A percentile compares a stretch with the other conserved stretches of the same genome.
These are phyloP conservation scores for Megacollybia marginata DNA, from an alignment of 768 basidiomycete species.

Conservation along the genomic window DNA sequence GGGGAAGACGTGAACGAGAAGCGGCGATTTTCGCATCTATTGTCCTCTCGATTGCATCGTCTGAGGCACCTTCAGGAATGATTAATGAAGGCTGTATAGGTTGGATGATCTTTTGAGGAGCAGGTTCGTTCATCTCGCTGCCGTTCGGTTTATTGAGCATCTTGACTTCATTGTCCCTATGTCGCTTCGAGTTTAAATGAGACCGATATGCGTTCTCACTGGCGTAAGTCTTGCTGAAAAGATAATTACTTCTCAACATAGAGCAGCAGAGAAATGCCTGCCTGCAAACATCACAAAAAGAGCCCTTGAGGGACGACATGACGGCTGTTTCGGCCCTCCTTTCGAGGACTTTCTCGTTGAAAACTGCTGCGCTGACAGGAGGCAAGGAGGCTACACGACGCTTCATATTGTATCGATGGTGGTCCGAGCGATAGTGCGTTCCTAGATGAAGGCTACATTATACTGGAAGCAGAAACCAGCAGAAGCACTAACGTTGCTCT, in stretches of 20 bases:
- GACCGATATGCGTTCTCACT: conserved; percentile 86
- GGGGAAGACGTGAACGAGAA: conserved; percentile 54
- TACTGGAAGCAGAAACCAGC: not conserved
- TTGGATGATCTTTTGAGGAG: not conserved
- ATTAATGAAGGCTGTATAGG: conserved; percentile 12
- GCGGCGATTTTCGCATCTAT: conserved; percentile 73
- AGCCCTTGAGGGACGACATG: conserved; percentile 49
- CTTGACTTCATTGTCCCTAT: conserved; percentile 69
- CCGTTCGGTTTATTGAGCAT: not conserved
- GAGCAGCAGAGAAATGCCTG: conserved; percentile 30
- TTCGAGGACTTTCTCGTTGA: conserved; percentile 86
- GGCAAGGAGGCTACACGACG: conserved; percentile 86
- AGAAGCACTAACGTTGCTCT: conserved; percentile 65
- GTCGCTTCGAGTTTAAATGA: conserved; percentile 85
- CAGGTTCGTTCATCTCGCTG: not conserved
- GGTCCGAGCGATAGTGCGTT: conserved; percentile 86
- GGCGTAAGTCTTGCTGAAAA: conserved; percentile 74
- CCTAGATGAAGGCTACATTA: conserved; percentile 34
- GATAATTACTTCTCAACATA: not conserved
- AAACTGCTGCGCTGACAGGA: conserved; percentile 68
- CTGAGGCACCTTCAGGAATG: conserved; percentile 27
- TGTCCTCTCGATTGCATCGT: conserved; percentile 43
- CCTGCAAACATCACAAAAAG: conserved; percentile 78
- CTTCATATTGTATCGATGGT: conserved; percentile 98
- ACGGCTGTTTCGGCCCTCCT: conserved; percentile 70